Conservation (phyloP, 2,329 filamentous ascomycete genomes). For the Ambrosiella xylebori region DNA sequence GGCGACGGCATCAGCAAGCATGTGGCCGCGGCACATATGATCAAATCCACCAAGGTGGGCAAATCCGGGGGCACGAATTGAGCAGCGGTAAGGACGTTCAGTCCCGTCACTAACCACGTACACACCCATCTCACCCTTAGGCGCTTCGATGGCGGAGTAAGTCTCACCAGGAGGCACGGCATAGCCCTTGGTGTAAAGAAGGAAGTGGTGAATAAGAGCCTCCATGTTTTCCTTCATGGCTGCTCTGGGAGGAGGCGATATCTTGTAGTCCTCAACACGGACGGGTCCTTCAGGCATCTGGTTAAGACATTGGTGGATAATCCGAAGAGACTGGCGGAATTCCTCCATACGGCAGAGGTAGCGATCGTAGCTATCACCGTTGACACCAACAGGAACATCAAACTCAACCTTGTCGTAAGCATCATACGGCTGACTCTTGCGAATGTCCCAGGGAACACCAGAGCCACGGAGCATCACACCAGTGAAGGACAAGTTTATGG, state of each 20-base stretch:
- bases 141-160: slow-evolving; percentile 96
- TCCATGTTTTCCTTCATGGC: slow-evolving; percentile 99
- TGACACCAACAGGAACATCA: slow-evolving; percentile 87
- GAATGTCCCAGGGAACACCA: slow-evolving; percentile 88
- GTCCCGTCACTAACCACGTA: slow-evolving; percentile 90
- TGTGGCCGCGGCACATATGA: slow-evolving; percentile 77
- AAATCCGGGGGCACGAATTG: slow-evolving; percentile 92
- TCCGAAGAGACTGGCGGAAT: slow-evolving; percentile 93
- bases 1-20: slow-evolving; percentile 90
- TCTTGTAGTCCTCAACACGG: slow-evolving; percentile 96
- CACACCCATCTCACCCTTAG: slow-evolving; percentile 98
- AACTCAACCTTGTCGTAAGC: slow-evolving; percentile 97
- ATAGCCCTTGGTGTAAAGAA: slow-evolving; percentile 97
- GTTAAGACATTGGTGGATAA: slow-evolving; percentile 97
- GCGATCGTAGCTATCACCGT: slow-evolving; percentile 97
- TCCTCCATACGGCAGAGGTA: slow-evolving; percentile 99
- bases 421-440: slow-evolving; percentile 93
- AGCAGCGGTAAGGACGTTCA: slow-evolving; percentile 92
- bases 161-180: slow-evolving; percentile 93
- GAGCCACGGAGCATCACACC: slow-evolving; percentile 97
- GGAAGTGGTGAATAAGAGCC: slow-evolving; percentile 95
- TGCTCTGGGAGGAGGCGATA: slow-evolving; percentile 81
- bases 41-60: slow-evolving; percentile 91
- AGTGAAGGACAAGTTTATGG: slow-evolving; percentile 91
- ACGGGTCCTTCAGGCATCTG: slow-evolving; percentile 94